phyloP scores from a whole-genome alignment of 371 early-diverging fungal genomes.

The Syncephalastrum sp. region DNA sequence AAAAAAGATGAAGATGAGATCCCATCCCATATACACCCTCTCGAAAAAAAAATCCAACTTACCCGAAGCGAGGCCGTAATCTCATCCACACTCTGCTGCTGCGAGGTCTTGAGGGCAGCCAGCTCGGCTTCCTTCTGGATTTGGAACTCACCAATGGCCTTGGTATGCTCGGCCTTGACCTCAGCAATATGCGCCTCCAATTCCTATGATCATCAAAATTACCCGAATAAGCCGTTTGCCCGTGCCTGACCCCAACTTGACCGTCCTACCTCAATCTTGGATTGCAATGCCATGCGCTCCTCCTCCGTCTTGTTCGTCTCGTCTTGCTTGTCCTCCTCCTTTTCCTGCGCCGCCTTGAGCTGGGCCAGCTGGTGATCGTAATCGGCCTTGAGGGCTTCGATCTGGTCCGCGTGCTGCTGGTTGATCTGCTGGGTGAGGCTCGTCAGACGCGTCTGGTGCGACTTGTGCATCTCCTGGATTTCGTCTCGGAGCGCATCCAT shows the following conservation, averaged over 20 bases:
- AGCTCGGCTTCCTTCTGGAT: slow-evolving; percentile 1
- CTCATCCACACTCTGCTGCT: slow-evolving; percentile 8
- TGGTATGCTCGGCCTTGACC: slow-evolving; percentile 1
- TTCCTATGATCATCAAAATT: background rate
- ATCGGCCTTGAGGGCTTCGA: slow-evolving; percentile 13
- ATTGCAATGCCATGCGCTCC: slow-evolving; percentile 7
- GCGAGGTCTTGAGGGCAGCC: slow-evolving; percentile 7
- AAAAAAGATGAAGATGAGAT: background rate
- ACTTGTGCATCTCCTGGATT: slow-evolving; percentile 28
- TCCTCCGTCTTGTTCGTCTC: slow-evolving; percentile 10
- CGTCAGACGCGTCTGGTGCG: slow-evolving; percentile 26
- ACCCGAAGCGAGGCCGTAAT: slow-evolving; percentile 12
- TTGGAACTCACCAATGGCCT: slow-evolving; percentile 8
- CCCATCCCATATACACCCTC: background rate
- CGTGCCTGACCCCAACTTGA: background rate
- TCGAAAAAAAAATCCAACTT: slow-evolving; percentile 1
- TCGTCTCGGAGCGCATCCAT: slow-evolving; percentile 26
- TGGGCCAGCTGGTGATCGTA: slow-evolving; percentile 19
- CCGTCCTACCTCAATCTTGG: slow-evolving; percentile 6
- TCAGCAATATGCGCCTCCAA: background rate
- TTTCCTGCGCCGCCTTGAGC: slow-evolving; percentile 10
- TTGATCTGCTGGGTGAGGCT: slow-evolving; percentile 22
- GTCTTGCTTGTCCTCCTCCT: slow-evolving; percentile 5
- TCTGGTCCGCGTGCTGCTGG: slow-evolving; percentile 24
- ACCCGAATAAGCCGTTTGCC: background rate